A percentile compares a stretch with the other conserved stretches of the same genome.
These are phyloP conservation scores for Eucalyptus victrix DNA, from an alignment of 345 rosid species.

Conservation along the genomic window DNA sequence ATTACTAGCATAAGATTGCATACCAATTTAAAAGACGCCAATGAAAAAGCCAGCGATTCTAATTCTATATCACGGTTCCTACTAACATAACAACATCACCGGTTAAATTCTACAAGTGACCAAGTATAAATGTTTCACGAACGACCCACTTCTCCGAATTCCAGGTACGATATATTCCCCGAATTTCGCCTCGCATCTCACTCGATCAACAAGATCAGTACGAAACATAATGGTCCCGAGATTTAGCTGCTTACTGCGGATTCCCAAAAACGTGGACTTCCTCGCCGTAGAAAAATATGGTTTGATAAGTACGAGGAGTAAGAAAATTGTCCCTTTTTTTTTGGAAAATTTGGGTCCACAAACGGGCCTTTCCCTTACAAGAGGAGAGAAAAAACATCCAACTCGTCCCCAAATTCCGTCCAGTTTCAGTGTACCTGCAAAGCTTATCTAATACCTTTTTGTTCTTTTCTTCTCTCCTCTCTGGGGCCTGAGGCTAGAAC, in stretches of 20 bases:
- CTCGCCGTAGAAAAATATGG: background rate
- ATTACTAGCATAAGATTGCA: background rate
- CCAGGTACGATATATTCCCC: background rate
- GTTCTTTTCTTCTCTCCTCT: background rate
- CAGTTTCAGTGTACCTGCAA: background rate
- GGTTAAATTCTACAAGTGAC: background rate
- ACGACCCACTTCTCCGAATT: background rate
- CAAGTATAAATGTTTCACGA: too few relatives aligned
- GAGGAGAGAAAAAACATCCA: background rate
- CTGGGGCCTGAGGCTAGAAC: background rate
- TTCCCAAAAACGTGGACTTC: rapidly evolving
- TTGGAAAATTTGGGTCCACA: background rate
- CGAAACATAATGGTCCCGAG: background rate
- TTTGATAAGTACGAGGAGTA: background rate
- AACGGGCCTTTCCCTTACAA: background rate
- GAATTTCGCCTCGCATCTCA: background rate
- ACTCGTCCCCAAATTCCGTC: background rate
- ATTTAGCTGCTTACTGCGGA: background rate
- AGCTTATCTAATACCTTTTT: background rate
- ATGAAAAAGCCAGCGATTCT: background rate
- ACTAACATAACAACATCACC: background rate
- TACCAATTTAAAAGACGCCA: background rate
- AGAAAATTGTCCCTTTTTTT: background rate
- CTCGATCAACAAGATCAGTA: background rate
- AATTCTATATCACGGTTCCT: background rate